Evolutionary conservation across 2,329 filamentous ascomycete genomes (phyloP).

Genomic region (Apiospora kogelbergensis): DNA sequence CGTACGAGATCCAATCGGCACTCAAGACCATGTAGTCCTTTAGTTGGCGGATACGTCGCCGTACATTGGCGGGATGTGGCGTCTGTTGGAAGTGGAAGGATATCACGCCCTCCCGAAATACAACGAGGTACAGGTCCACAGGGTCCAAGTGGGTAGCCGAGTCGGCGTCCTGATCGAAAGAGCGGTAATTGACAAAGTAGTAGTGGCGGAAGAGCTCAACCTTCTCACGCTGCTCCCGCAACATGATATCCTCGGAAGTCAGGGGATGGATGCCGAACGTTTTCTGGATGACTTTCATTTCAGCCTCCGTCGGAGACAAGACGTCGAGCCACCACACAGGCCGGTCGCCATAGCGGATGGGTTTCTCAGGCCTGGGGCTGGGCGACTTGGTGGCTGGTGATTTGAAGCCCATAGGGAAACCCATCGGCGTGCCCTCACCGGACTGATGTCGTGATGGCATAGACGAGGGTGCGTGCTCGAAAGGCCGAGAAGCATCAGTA

Average conservation of each 20-base stretch:
- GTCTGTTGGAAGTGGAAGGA: constrained; percentile 98
- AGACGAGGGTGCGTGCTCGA: constrained; percentile 19
- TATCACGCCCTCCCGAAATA: constrained; percentile 92
- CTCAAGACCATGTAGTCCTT: constrained; percentile 91
- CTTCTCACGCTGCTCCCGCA: constrained; percentile 96
- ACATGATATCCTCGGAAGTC: constrained; percentile 94
- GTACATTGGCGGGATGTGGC: constrained; percentile 93
- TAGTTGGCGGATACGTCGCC: constrained; percentile 86
- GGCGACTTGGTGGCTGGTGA: constrained; percentile 23
- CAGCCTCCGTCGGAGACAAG: constrained; percentile 83
- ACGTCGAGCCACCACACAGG: constrained; percentile 98
- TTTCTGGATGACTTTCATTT: constrained; percentile 93
- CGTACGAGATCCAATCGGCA: constrained; percentile 98
- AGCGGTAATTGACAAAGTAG: constrained; percentile 98
- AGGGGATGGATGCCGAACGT: constrained; percentile 94
- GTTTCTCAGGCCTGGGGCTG: constrained; percentile 28
- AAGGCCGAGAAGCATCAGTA: constrained; percentile 9
- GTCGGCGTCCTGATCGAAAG: constrained; percentile 90
- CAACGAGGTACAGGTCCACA: constrained; percentile 95
- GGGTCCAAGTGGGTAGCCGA: constrained; percentile 91
- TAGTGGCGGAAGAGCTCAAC: constrained; percentile 97
- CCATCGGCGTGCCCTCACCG: constrained; percentile 21
- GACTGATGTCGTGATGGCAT: constrained; percentile 22
- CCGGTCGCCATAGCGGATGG: constrained; percentile 67
- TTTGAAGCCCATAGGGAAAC: constrained; percentile 7